Evolutionary conservation across 2,329 filamentous ascomycete species (phyloP), one percentile per base, ranked within the genome.

Genomic region (Zopfia rhizophila): DNA sequence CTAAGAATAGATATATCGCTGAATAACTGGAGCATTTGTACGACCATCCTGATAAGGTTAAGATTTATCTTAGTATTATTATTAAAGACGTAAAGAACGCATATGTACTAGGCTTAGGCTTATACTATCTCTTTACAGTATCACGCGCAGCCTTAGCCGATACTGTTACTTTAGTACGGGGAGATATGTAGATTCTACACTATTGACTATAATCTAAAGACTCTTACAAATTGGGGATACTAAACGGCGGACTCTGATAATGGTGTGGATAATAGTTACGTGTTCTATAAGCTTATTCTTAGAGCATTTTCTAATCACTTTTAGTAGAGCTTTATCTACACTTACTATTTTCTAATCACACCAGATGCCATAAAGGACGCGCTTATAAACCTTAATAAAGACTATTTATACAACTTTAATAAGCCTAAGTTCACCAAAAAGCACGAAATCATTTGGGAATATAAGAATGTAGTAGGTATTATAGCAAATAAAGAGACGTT

Each of bases 171-270:
- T 79, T 93, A 4, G 88, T 91, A 5, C 82, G 89, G 17, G 88
- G 88, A 23, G 90, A 94, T 62, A 77, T n/a, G n/a, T n/a, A 78
- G 90, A 14, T 87, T 90, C 74, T 91, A 91, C 74, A 92, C 89
- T 0, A 64, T 79, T n/a, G 89, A 93, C 68, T 92, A 74, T 51
- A 73, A 86, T 56, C 83, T 89, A 0, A 82, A 84, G 7, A 84
- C 85, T 57, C 72, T 95, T 32, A 95, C 90, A 1, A 91, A 90
- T 72, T 96, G 90, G 90, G 90, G 90, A 14, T 93, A 83, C 74
- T 83, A 84, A 42, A 87, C 91, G 65, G 87, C 83, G 3, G 80
- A 88, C 14, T 90, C 87, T 44, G 89, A 95, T 57, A 73, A 86
- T 16, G 83, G 81, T 46, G 73, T 93, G 55, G 89, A 94, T 70